phyloP scores from a whole-genome alignment of 805 yeast genomes.

The Starmerella asiatica region DNA sequence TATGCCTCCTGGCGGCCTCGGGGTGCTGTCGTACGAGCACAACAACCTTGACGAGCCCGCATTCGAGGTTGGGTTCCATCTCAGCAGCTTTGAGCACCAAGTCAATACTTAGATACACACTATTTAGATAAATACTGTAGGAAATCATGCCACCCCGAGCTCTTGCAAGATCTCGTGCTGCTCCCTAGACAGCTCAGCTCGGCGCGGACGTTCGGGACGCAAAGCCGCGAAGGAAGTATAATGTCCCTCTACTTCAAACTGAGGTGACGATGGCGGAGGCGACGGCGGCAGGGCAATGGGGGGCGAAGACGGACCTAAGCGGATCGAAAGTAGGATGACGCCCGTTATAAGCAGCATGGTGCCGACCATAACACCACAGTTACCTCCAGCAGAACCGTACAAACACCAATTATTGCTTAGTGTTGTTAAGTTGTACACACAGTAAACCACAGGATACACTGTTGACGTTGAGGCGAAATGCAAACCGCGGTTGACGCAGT shows the following conservation, averaged over 20 bases:
- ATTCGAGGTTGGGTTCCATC: conserved; percentile 42
- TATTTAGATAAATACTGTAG: too few species aligned
- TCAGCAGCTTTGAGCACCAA: conserved; percentile 18
- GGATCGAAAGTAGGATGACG: conserved; percentile 53
- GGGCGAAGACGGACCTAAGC: conserved; percentile 17
- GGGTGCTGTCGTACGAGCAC: conserved; percentile 83
- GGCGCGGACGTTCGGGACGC: conserved; percentile 20
- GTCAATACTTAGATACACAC: conserved; percentile 3
- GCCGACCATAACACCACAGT: conserved; percentile 37
- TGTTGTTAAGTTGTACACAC: conserved; percentile 62
- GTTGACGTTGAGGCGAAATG: conserved; percentile 58
- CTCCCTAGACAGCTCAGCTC: conserved; percentile 38
- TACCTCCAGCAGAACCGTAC: conserved; percentile 31
- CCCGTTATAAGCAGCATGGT: conserved; percentile 38
- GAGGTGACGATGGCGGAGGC: not conserved
- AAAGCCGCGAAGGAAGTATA: conserved; percentile 25
- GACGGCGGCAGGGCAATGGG: not conserved
- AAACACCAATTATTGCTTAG: conserved; percentile 52
- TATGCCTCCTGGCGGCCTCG: conserved; percentile 91
- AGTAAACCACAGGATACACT: conserved; percentile 72
- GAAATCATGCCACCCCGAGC: too few species aligned
- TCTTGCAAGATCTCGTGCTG: conserved; percentile 39
- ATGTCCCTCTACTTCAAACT: not conserved
- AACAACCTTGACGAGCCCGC: conserved; percentile 79
- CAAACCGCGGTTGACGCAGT: conserved; percentile 61